Evolutionary conservation across 2,329 filamentous ascomycete genomes (phyloP).

Genomic region (Colletotrichum scovillei): DNA sequence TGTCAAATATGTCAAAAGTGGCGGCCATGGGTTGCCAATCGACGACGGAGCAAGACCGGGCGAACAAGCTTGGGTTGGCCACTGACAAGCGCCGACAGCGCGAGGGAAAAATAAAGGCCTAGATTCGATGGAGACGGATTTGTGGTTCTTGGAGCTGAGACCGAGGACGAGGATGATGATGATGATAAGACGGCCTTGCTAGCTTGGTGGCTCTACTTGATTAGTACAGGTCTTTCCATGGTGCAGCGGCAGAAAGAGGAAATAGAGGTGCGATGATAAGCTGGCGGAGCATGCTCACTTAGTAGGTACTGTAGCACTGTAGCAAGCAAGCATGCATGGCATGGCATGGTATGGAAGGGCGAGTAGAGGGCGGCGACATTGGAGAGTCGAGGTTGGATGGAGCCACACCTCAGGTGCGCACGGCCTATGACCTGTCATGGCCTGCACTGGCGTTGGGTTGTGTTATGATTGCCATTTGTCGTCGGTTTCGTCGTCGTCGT

Average conservation of each 20-base stretch:
- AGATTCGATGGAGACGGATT: constrained; percentile 3
- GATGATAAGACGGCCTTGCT: constrained; percentile 11
- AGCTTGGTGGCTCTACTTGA: not conserved
- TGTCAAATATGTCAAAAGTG: not conserved
- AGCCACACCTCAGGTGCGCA: constrained; percentile 10
- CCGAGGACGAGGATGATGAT: not conserved
- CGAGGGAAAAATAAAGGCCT: constrained; percentile 4
- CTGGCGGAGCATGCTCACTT: not conserved
- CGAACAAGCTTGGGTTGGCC: constrained; percentile 1
- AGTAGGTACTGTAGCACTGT: not conserved
- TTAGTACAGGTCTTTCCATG: not conserved
- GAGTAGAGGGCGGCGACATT: not conserved
- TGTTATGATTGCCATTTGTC: not conserved
- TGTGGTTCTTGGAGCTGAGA: not conserved
- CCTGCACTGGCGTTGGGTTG: not conserved
- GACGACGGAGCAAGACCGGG: not conserved
- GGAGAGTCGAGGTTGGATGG: constrained; percentile 1
- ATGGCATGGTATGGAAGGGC: not conserved
- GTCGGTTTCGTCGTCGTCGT: too few species aligned
- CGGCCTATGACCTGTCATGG: constrained; percentile 17
- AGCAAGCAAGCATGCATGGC: not conserved
- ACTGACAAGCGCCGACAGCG: constrained; percentile 24
- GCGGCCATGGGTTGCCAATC: not conserved
- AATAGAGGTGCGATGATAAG: constrained; percentile 26
- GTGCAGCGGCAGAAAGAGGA: not conserved